A percentile compares a stretch with the other conserved stretches of the same genome.
Evolutionary conservation across 768 basidiomycete species (phyloP).

Genomic region (Gymnopilus dilepis): DNA sequence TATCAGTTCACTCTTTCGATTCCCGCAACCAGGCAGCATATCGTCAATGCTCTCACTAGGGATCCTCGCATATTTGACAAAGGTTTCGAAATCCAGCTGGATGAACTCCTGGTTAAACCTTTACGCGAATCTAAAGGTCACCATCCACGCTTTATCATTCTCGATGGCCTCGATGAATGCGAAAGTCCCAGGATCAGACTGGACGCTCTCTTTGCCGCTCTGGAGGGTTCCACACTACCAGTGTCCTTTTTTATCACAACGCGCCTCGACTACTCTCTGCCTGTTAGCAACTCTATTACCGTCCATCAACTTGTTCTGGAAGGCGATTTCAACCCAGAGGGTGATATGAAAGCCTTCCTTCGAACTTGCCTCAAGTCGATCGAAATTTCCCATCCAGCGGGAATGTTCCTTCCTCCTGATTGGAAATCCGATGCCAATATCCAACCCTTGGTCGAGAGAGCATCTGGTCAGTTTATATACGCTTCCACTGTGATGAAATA

Average conservation of each 20-base stretch:
- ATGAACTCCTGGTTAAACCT: too few relatives aligned
- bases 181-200: constrained; percentile 17
- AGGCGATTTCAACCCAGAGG: constrained; percentile 13
- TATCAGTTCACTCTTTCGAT: too few relatives aligned
- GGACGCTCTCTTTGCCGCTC: constrained; percentile 6
- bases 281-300: too few relatives aligned
- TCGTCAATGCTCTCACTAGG: too few relatives aligned
- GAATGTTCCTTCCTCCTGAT: background rate
- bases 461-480: constrained; percentile 33
- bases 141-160: constrained; percentile 23
- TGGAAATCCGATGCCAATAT: constrained; percentile 30
- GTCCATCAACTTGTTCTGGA: constrained; percentile 12
- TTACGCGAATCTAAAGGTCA: too few relatives aligned
- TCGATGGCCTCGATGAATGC: constrained; percentile 37
- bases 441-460: constrained; percentile 23
- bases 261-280: constrained; percentile 28
- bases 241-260: constrained; percentile 31
- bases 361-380: constrained; percentile 20
- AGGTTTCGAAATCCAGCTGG: too few relatives aligned
- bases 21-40: too few relatives aligned
- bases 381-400: constrained; percentile 5
- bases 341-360: constrained; percentile 27
- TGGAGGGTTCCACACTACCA: constrained; percentile 15
- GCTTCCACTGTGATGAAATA: constrained; percentile 33
- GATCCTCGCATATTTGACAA: too few relatives aligned